Base-by-base conservation (phyloP, 495 filamentous ascomycete genomes). In the Trichocladium antarcticum region DNA sequence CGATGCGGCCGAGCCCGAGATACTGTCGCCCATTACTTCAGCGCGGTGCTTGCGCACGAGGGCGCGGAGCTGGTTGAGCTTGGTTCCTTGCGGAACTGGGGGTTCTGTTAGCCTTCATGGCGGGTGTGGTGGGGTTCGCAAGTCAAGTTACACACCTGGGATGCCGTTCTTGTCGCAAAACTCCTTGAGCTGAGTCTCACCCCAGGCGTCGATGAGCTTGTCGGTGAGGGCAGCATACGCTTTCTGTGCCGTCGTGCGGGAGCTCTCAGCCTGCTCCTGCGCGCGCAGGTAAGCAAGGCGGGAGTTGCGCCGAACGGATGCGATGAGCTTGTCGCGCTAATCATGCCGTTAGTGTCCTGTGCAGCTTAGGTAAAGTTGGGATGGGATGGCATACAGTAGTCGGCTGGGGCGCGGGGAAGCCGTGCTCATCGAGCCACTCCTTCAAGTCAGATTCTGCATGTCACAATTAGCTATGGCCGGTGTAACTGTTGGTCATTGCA, bases 101-200 rank as follows among this genome's bases (percentile, higher is more conserved):
- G 76, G 58, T 85, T 73, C n/a, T 70, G 46, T 40, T 41, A 41
- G 37, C 72, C 53, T 89, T 80, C 64, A 55, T 22, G 10, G 2
- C 1, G 6, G 12, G 1, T 17, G 32, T 20, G 5, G 21, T 19
- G 2, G 1, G 9, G 5, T 0, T 7, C 1, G 0, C 5, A 8
- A 2, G 17, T 35, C 1, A 16, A 28, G 22, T 6, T 5, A 47
- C 65, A 32, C 51, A 74, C 71, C 65, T 17, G 46, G 59, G 42
- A 98, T 87, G 56, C 79, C 74, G 61, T 97, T 86, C 64, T 83
- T 83, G 72, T 98, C 89, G 43, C 86, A 79, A 74, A 96, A 96
- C 28, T 88, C 77, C 72, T 97, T 96, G 39, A 98, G 68, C 59
- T 93, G 72, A 24, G 75, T 74, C 63, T 98, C 92, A 50, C 80